phyloP scores from a whole-genome alignment of 148 eudicot species.

The Rheum nobile region DNA sequence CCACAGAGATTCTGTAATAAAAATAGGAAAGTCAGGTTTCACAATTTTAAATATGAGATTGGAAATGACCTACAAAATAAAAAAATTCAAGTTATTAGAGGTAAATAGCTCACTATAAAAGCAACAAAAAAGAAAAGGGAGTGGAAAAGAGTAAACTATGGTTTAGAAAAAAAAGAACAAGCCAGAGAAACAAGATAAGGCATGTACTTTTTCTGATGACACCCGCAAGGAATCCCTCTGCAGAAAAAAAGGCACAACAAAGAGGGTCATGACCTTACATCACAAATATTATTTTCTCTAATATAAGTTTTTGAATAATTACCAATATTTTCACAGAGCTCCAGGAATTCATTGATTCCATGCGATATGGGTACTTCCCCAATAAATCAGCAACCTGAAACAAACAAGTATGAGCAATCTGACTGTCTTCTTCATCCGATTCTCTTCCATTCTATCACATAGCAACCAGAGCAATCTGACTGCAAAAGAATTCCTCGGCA shows the following conservation, averaged over 20 bases:
- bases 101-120: background rate
- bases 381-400: constrained; percentile 84
- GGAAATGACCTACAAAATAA: background rate
- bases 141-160: background rate
- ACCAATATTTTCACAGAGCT: constrained; percentile 84
- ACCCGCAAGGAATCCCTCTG: constrained; percentile 95
- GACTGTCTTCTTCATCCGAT: too few relatives aligned
- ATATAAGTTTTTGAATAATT: constrained; percentile 6
- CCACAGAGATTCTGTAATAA: constrained; percentile 46
- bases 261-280: background rate
- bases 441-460: too few relatives aligned
- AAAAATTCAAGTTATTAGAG: background rate
- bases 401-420: background rate
- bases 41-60: background rate
- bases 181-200: constrained; percentile 1
- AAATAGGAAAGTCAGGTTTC: background rate
- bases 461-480: background rate
- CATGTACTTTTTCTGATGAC: constrained; percentile 74
- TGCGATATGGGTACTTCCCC: constrained; percentile 81
- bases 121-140: background rate
- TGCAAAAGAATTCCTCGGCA: background rate
- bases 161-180: background rate
- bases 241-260: constrained; percentile 15
- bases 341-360: constrained; percentile 85
- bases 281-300: background rate